A percentile compares a stretch with the other conserved stretches of the same genome.
Conservation (phyloP, 2,329 filamentous ascomycete genomes). For the Colletotrichum costaricense region DNA sequence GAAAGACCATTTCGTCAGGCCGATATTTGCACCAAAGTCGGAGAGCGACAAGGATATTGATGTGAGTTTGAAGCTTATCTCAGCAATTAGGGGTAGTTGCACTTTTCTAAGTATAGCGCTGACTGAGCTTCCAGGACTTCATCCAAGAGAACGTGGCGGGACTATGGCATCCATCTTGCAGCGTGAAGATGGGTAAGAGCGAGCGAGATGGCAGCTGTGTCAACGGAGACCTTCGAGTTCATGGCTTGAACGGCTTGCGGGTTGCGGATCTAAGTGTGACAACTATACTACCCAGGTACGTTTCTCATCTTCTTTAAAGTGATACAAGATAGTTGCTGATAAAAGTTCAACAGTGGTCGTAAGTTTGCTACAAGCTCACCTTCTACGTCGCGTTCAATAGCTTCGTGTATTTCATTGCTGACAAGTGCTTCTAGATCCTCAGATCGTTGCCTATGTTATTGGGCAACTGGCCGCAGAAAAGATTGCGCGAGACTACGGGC, state of each 20-base stretch:
- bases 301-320: not conserved
- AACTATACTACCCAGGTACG: not conserved
- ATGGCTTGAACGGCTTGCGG: not conserved
- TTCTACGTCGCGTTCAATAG: not conserved
- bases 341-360: slow-evolving; percentile 5
- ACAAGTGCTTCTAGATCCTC: not conserved
- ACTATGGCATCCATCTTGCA: slow-evolving; percentile 26
- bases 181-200: slow-evolving; percentile 25
- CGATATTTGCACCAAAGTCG: slow-evolving; percentile 21
- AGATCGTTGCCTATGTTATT: slow-evolving; percentile 22
- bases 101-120: not conserved
- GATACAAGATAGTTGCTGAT: not conserved
- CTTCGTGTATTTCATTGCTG: not conserved
- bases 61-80: not conserved
- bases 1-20: slow-evolving; percentile 12
- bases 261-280: not conserved
- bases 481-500: not conserved
- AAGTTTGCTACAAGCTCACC: not conserved
- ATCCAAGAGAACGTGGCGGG: slow-evolving; percentile 18
- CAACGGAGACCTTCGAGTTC: slow-evolving; percentile 5
- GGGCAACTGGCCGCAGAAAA: slow-evolving; percentile 7
- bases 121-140: not conserved
- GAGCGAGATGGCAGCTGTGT: slow-evolving; percentile 21
- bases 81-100: no score
- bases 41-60: slow-evolving; percentile 5